Percentiles rank a stretch among this genome's conserved stretches.
phyloP scores from a whole-genome alignment of 2,329 filamentous ascomycete species.

The Ceratocystis papillata region DNA sequence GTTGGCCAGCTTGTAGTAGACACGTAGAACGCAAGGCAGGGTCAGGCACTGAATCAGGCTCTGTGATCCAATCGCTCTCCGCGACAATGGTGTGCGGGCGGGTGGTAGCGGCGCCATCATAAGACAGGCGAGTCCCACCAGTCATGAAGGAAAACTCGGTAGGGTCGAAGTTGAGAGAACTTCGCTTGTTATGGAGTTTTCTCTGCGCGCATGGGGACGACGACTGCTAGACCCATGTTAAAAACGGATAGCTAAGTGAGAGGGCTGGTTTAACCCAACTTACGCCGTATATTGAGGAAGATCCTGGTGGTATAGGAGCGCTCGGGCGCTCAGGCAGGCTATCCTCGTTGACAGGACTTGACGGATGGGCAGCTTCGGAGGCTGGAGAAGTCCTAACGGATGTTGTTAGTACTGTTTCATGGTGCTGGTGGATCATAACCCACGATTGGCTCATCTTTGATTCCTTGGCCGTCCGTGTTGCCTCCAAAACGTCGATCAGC shows the following conservation, averaged over 20 bases:
- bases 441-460: neutral
- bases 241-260: neutral
- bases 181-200: conserved; percentile 3
- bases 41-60: conserved; percentile 11
- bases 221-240: neutral
- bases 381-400: neutral
- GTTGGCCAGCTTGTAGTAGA: neutral
- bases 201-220: neutral
- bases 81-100: conserved; percentile 6
- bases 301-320: conserved; percentile 11
- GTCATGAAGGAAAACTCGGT: conserved; percentile 13
- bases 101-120: neutral
- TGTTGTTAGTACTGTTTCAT: neutral
- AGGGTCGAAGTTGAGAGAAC: conserved; percentile 14
- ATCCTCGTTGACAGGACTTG: neutral
- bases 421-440: neutral
- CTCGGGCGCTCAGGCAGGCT: conserved; percentile 13
- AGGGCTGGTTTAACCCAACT: neutral
- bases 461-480: neutral
- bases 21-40: neutral
- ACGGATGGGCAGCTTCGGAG: neutral
- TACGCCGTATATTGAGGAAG: conserved; percentile 4
- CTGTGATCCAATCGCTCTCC: conserved; percentile 21
- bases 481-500: neutral
- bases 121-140: conserved; percentile 10